phyloP scores from a whole-genome alignment of 208 protist genomes.

The Crithidia brevicula region DNA sequence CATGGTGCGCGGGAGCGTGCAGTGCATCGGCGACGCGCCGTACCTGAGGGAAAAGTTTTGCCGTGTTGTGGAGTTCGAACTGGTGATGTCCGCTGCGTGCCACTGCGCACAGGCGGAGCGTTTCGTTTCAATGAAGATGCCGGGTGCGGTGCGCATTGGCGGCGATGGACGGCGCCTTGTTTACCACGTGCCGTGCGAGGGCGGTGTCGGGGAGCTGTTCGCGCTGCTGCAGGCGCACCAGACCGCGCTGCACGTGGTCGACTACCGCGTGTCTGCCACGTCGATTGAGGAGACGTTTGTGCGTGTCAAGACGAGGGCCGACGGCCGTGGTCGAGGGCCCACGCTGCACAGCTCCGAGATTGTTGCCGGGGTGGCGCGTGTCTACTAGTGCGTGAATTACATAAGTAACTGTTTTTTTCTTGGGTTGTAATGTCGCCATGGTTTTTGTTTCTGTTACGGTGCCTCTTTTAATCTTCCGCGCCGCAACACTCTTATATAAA shows the following conservation, averaged over 20 bases:
- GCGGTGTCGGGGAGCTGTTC: not conserved
- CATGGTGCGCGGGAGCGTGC: slow-evolving; percentile 85
- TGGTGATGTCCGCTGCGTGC: not conserved
- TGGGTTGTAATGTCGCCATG: too few relatives aligned
- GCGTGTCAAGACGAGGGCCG: slow-evolving; percentile 1
- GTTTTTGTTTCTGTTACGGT: too few relatives aligned
- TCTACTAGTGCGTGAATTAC: too few relatives aligned
- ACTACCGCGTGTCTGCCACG: slow-evolving; percentile 4
- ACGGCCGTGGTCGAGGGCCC: not conserved
- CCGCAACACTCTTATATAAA: too few relatives aligned
- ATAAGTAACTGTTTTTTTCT: slow-evolving; percentile 6
- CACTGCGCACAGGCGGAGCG: not conserved
- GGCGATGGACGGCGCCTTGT: not conserved
- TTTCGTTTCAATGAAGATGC: not conserved
- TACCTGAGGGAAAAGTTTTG: slow-evolving; percentile 79
- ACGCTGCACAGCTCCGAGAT: slow-evolving; percentile 14
- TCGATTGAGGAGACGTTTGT: slow-evolving; percentile 8
- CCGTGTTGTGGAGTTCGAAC: slow-evolving; percentile 1
- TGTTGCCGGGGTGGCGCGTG: slow-evolving; percentile 15
- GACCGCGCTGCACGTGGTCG: slow-evolving; percentile 1
- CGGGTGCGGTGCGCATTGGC: not conserved
- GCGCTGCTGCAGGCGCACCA: not conserved
- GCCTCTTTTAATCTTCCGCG: too few relatives aligned
- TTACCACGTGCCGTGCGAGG: not conserved
- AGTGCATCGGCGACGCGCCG: slow-evolving; percentile 81